These are phyloP conservation scores for Gossypium turneri DNA, from an alignment of 345 rosid genomes.

Conservation along the genomic window DNA sequence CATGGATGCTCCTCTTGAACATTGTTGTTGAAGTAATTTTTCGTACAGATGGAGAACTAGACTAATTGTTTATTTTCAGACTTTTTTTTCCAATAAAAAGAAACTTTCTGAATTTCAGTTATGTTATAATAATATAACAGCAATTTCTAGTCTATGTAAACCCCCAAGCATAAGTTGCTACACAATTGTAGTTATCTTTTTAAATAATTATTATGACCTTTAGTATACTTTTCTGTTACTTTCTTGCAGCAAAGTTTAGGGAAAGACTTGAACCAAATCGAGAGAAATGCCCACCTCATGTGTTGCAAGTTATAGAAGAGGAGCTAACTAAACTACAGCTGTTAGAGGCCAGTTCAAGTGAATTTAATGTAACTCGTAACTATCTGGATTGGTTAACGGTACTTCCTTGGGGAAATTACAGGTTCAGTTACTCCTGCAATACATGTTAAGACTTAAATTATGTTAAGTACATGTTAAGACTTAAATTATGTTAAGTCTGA, in stretches of 20 bases:
- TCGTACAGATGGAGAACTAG: neutral
- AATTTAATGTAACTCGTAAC: conserved; percentile 98
- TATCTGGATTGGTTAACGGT: conserved; percentile 98
- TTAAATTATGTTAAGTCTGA: neutral
- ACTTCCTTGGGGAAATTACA: conserved; percentile 96
- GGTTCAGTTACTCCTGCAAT: conserved; percentile 40
- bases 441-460: neutral
- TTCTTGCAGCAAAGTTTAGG: conserved; percentile 78
- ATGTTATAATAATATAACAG: no score
- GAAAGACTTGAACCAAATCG: conserved; percentile 86
- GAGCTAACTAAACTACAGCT: conserved; percentile 97
- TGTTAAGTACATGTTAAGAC: neutral
- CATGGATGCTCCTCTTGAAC: neutral
- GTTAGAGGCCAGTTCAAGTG: conserved; percentile 99
- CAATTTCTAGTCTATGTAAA: no score
- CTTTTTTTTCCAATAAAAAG: neutral
- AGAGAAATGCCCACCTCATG: conserved; percentile 84
- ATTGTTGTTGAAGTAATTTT: neutral
- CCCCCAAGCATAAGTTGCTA: no score
- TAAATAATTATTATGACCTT: neutral
- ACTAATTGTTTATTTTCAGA: neutral
- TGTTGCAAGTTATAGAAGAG: conserved; percentile 94
- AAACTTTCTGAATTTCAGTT: no score
- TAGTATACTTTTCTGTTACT: conserved; percentile 11
- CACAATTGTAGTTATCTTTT: neutral